These are phyloP conservation scores for Sisymbrium irio DNA, from an alignment of 345 rosid species.

Conservation along the genomic window DNA sequence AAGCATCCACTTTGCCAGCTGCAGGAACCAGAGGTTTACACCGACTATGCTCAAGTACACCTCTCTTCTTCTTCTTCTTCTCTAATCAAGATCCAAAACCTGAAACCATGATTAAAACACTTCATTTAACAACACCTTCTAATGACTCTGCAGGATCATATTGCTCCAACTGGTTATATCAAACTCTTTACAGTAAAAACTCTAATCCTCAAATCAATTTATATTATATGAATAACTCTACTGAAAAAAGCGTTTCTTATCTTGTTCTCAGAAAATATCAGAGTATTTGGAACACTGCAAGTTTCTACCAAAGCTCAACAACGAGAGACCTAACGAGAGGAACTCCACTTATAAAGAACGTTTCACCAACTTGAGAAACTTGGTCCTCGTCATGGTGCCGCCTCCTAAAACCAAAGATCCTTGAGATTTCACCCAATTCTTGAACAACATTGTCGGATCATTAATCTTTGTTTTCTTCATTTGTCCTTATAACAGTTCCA, in stretches of 20 bases:
- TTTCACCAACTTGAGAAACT: conserved; percentile 65
- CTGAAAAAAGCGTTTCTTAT: background rate
- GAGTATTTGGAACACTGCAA: conserved; percentile 46
- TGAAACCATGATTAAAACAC: background rate
- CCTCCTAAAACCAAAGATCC: background rate
- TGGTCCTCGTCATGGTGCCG: conserved; percentile 85
- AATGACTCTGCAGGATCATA: conserved; percentile 27
- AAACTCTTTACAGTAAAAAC: conserved; percentile 22
- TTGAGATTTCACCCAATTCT: background rate
- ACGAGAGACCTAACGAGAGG: conserved; percentile 64
- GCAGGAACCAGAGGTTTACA: conserved; percentile 11
- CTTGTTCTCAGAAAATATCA: conserved; percentile 9
- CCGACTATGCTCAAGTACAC: conserved; percentile 20
- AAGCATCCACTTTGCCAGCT: background rate
- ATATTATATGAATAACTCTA: background rate
- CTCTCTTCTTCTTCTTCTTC: background rate
- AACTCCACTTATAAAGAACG: conserved; percentile 64
- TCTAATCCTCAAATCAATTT: background rate
- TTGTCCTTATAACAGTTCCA: conserved; percentile 49
- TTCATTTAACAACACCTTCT: background rate
- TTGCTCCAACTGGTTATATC: conserved; percentile 28
- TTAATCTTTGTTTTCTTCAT: background rate
- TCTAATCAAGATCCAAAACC: background rate
- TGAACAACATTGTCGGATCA: background rate
- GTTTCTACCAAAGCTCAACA: conserved; percentile 83